phyloP scores from a whole-genome alignment of 1,284 basidiomycete species.

The Xerocomus amazonicus region DNA sequence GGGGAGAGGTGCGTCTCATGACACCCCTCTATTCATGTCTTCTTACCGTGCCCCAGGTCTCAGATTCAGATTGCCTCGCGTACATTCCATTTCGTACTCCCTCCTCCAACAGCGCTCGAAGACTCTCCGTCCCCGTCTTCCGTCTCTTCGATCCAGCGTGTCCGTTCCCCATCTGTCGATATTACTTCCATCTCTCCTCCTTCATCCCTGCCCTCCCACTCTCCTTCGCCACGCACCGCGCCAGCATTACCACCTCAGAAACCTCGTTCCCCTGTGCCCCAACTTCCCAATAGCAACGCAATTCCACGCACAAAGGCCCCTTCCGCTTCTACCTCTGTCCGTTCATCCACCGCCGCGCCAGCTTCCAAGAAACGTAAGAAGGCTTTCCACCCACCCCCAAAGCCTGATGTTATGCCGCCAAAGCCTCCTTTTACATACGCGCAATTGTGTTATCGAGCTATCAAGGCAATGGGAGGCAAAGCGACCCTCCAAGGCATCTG shows the following conservation, averaged over 20 bases:
- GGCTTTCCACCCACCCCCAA: constrained; percentile 45
- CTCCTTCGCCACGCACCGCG: constrained; percentile 51
- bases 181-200: constrained; percentile 77
- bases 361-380: constrained; percentile 72
- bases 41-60: constrained; percentile 55
- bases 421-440: constrained; percentile 77
- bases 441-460: constrained; percentile 75
- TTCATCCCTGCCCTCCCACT: constrained; percentile 72
- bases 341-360: constrained; percentile 13
- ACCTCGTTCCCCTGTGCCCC: constrained; percentile 38
- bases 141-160: constrained; percentile 54
- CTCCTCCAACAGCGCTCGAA: constrained; percentile 65
- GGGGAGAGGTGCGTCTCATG: constrained; percentile 65
- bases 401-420: constrained; percentile 72
- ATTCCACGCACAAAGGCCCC: constrained; percentile 51
- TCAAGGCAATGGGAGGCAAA: constrained; percentile 75
- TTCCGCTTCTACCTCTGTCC: constrained; percentile 11
- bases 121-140: constrained; percentile 76
- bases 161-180: constrained; percentile 70
- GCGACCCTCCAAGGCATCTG: constrained; percentile 91
- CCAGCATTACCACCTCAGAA: constrained; percentile 36
- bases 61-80: constrained; percentile 98
- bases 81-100: constrained; percentile 95
- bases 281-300: constrained; percentile 58
- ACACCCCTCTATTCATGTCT: not conserved